Evolutionary conservation across 2,329 filamentous ascomycete genomes (phyloP).

Genomic region (Aschersonia sp.): DNA sequence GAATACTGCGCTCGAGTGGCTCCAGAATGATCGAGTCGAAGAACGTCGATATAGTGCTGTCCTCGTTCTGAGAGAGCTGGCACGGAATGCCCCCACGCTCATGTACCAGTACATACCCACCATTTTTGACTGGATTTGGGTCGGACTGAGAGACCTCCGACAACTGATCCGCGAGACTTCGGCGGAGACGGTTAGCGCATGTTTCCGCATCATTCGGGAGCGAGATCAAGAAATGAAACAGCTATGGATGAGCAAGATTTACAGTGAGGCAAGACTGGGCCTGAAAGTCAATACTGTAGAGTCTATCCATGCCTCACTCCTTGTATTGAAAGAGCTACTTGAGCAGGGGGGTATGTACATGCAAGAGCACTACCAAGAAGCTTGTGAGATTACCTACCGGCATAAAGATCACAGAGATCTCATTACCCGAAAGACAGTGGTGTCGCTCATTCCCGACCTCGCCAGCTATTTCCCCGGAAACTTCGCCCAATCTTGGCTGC

Average conservation of each 20-base stretch:
- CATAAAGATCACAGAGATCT: slow-evolving; percentile 87
- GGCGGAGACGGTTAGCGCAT: slow-evolving; percentile 84
- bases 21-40: slow-evolving; percentile 89
- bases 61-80: slow-evolving; percentile 77
- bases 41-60: slow-evolving; percentile 88
- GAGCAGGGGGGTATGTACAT: slow-evolving; percentile 98
- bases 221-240: slow-evolving; percentile 79
- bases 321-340: slow-evolving; percentile 84
- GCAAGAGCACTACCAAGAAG: slow-evolving; percentile 84
- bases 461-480: slow-evolving; percentile 86
- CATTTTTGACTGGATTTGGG: slow-evolving; percentile 93
- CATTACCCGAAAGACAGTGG: slow-evolving; percentile 78
- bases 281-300: slow-evolving; percentile 73
- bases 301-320: slow-evolving; percentile 80
- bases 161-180: slow-evolving; percentile 86
- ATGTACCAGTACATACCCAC: slow-evolving; percentile 94
- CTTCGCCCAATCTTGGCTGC: slow-evolving; percentile 75
- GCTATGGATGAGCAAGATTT: slow-evolving; percentile 81
- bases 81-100: slow-evolving; percentile 82
- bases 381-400: slow-evolving; percentile 82
- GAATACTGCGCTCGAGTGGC: slow-evolving; percentile 89
- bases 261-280: slow-evolving; percentile 68
- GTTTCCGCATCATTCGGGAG: slow-evolving; percentile 89
- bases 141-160: slow-evolving; percentile 76
- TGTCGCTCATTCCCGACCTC: slow-evolving; percentile 80